These are phyloP conservation scores for Bruguiera parviflora DNA, from an alignment of 345 rosid genomes.

Conservation along the genomic window DNA sequence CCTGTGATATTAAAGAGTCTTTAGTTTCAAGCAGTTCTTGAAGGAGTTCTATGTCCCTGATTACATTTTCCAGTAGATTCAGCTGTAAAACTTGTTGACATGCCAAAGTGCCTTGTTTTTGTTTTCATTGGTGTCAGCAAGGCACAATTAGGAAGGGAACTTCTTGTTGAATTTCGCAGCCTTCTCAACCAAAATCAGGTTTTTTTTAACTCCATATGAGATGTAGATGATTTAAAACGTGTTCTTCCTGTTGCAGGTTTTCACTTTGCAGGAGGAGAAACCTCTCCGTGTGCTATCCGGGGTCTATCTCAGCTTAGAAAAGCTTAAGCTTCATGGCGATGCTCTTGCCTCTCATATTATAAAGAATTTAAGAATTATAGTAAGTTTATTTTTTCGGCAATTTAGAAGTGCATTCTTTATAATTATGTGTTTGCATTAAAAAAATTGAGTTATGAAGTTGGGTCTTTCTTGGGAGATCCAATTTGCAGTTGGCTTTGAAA, in stretches of 20 bases:
- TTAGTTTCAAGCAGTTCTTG: neutral
- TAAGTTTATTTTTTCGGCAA: neutral
- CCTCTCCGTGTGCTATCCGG: neutral
- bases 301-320: neutral
- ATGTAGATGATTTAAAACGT: neutral
- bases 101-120: neutral
- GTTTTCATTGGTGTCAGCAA: neutral
- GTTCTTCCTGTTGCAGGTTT: neutral
- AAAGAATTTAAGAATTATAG: neutral
- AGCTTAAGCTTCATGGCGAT: neutral
- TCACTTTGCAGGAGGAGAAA: neutral
- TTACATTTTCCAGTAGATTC: neutral
- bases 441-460: too few species aligned
- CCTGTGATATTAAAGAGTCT: neutral
- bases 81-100: neutral
- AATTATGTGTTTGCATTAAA: too few species aligned
- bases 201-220: neutral
- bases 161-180: neutral
- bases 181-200: neutral
- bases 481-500: too few species aligned
- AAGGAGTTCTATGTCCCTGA: neutral
- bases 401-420: too few species aligned
- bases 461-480: too few species aligned
- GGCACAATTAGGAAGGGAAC: neutral
- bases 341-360: neutral